Evolutionary conservation across 352 stramenopile species (phyloP), one percentile per base, ranked within the genome.

Genomic region (Aphanomyces astaci): DNA sequence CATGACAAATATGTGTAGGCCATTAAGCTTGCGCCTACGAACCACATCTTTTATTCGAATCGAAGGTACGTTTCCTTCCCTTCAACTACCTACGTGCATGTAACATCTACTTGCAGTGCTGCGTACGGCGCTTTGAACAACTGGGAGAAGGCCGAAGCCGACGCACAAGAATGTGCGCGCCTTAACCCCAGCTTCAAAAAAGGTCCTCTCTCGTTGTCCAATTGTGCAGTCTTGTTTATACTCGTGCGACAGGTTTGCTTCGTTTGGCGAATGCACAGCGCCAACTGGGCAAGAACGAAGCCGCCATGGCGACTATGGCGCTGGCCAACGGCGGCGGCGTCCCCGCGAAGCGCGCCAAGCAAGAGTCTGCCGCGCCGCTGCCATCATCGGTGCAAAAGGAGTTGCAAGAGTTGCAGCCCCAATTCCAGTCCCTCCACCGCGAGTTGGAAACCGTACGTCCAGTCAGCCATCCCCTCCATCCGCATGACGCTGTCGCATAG

Each of bases 41-140:
- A 86, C 72, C 78, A 86, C 75, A 82, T 93, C 51, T 93, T 91
- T 74, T 93, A 93, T 75, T 93, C 85, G 30, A 93, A 93, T 72
- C 75, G 81, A 64, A 89, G 80, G 80, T 89, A 25, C 28, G 59
- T 53, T 17, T 0, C n/a, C 9, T 22, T 19, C 31, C 22, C 25
- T 9, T 10, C 53, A 49, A 19, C 2, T 62, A 43, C 7, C 7
- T 15, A 43, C 15, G 36, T 39, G 13, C 33, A 49, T 51, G 15
- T 15, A 5, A 32, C 22, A n/a, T n/a, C 10, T 27, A 22, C n/a
- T 24, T 64, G 46, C 31, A 91, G 85, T 76, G 85, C 85, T 4
- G 83, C 82, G 43, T 89, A 89, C 52, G 84, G 84, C 33, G 84
- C 84, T 11, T 33, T 84, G 30, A 74, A 70, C 45, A 78, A 93